Percentiles rank a stretch among this genome's conserved stretches.
Conservation (phyloP, 164 flowering plant genomes). For the Echeveria elegans region DNA sequence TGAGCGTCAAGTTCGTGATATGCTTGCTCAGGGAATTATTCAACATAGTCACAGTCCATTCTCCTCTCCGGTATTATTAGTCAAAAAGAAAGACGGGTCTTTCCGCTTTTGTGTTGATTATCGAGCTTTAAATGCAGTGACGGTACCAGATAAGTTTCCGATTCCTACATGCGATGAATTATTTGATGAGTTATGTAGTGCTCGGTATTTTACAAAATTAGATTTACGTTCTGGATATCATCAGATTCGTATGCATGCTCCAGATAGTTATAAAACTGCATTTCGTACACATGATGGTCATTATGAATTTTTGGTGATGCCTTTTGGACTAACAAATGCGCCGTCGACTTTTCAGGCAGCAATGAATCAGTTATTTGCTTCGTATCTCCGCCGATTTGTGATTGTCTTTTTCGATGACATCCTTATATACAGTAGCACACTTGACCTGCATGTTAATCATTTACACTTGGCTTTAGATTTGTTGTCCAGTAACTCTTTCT, state of each 20-base stretch:
- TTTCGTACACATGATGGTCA: background rate
- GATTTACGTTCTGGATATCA: constrained; percentile 10
- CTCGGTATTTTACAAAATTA: constrained; percentile 3
- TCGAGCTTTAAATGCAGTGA: background rate
- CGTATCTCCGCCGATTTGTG: background rate
- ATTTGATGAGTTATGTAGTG: background rate
- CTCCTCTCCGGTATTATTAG: background rate
- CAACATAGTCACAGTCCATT: background rate
- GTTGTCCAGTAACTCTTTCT: no score
- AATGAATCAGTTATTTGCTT: background rate
- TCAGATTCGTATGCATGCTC: constrained; percentile 6
- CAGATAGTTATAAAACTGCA: background rate
- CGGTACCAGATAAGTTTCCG: background rate
- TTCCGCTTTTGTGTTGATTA: background rate
- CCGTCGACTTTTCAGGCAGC: background rate
- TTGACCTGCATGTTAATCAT: no score
- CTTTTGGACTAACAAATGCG: constrained; percentile 2
- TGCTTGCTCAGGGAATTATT: background rate
- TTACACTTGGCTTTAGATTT: no score
- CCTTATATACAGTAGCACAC: background rate
- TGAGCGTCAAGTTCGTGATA: background rate
- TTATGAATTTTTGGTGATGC: constrained; percentile 3
- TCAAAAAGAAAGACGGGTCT: constrained; percentile 1
- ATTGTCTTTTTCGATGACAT: constrained; percentile 5
- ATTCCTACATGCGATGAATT: background rate